Conservation (phyloP, 495 filamentous ascomycete species). For the Glutinoglossum americanum region DNA sequence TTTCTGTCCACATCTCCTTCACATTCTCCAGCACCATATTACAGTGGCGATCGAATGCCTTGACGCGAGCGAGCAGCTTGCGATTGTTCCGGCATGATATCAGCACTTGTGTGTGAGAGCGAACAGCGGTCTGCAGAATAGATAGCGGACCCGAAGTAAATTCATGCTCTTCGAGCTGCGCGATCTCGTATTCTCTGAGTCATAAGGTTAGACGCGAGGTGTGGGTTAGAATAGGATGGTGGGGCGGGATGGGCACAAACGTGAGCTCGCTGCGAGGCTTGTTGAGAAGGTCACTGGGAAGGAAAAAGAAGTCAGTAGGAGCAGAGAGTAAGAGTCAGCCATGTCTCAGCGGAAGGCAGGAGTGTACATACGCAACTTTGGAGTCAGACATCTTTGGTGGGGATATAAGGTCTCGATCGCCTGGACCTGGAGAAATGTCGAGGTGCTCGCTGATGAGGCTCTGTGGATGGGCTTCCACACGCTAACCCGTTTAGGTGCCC, state of each 20-base stretch:
- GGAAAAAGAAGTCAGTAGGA: neutral
- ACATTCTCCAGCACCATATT: slow-evolving; percentile 97
- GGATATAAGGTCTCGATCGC: slow-evolving; percentile 12
- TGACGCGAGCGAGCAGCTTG: slow-evolving; percentile 59
- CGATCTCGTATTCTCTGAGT: slow-evolving; percentile 67
- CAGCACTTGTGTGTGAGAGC: slow-evolving; percentile 70
- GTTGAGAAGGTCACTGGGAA: slow-evolving; percentile 47
- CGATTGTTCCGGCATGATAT: slow-evolving; percentile 82
- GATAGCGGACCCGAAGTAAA: slow-evolving; percentile 72
- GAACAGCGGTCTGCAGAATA: slow-evolving; percentile 80
- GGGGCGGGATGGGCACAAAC: slow-evolving; percentile 26
- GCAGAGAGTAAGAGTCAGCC: slow-evolving; percentile 15
- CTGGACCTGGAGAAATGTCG: neutral
- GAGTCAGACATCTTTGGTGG: slow-evolving; percentile 35
- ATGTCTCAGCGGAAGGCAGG: slow-evolving; percentile 9
- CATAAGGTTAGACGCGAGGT: neutral
- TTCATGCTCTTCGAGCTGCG: slow-evolving; percentile 73
- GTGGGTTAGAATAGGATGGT: neutral
- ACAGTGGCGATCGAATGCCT: slow-evolving; percentile 84
- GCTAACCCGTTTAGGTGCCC: neutral
- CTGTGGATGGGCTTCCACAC: neutral
- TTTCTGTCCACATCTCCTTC: slow-evolving; percentile 99
- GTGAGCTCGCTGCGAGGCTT: slow-evolving; percentile 67
- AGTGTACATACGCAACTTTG: slow-evolving; percentile 50
- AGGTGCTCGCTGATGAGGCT: neutral